These are phyloP conservation scores for Canavalia gladiata DNA, from an alignment of 306 rosid species.

Conservation along the genomic window DNA sequence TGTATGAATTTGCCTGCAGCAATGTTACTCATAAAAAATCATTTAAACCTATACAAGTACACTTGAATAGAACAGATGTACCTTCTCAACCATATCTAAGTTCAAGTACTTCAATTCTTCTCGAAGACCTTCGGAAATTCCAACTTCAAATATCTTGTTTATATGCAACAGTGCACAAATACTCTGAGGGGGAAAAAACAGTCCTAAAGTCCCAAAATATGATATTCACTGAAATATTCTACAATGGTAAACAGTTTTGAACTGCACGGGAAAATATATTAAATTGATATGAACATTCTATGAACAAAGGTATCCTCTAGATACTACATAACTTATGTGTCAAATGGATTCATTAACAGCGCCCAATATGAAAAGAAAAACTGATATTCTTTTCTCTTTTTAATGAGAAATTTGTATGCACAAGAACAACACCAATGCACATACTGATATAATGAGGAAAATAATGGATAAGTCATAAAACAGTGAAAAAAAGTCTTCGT, in stretches of 20 bases:
- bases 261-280: constrained; percentile 21
- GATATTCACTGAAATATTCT: constrained; percentile 9
- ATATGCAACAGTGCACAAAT: constrained; percentile 87
- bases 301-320: constrained; percentile 23
- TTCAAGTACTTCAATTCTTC: constrained; percentile 71
- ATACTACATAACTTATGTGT: neutral
- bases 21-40: constrained; percentile 28
- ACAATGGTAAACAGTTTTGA: neutral
- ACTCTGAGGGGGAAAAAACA: constrained; percentile 61
- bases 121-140: constrained; percentile 86
- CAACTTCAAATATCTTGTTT: constrained; percentile 95
- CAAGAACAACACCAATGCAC: constrained; percentile 16
- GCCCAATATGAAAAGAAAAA: constrained; percentile 19
- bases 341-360: constrained; percentile 2
- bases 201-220: constrained; percentile 6
- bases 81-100: constrained; percentile 87
- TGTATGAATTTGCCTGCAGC: constrained; percentile 80
- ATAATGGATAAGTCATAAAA: constrained; percentile 30
- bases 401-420: neutral
- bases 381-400: neutral
- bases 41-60: constrained; percentile 46
- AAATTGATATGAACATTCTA: constrained; percentile 6
- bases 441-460: constrained; percentile 1
- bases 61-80: constrained; percentile 48
- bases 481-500: neutral